Percentiles rank a stretch among this genome's conserved stretches.
Conservation (phyloP, 805 yeast species). For the Candida insectorum region DNA sequence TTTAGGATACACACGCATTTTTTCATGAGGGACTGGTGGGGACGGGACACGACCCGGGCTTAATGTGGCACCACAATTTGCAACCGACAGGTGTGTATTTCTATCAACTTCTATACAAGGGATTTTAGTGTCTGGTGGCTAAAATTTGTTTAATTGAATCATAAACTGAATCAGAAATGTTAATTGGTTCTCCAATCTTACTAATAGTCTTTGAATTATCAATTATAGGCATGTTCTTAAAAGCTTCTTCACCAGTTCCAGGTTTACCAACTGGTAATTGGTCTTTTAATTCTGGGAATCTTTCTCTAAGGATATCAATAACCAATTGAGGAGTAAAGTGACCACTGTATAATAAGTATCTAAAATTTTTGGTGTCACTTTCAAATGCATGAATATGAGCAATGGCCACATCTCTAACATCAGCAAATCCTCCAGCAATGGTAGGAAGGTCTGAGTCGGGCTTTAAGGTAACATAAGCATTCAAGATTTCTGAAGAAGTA, state of each 20-base stretch:
- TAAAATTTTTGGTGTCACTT: conserved; percentile 22
- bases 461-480: no score
- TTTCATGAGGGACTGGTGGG: no score
- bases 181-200: conserved; percentile 35
- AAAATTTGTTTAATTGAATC: conserved; percentile 39
- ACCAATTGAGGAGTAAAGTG: conserved; percentile 23
- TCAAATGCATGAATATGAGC: conserved; percentile 42
- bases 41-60: no score
- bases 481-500: conserved; percentile 29
- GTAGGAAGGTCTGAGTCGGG: no score
- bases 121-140: no score
- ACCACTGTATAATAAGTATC: conserved; percentile 22
- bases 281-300: conserved; percentile 42
- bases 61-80: no score
- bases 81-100: no score
- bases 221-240: conserved; percentile 14
- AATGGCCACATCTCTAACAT: conserved; percentile 47
- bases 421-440: conserved; percentile 27
- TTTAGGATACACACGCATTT: no score
- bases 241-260: conserved; percentile 21
- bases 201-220: conserved; percentile 35
- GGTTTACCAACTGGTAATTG: conserved; percentile 44
- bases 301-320: conserved; percentile 30
- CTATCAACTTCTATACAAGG: no score
- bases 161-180: conserved; percentile 35